Evolutionary conservation across 345 rosid species (phyloP), one percentile per base, ranked within the genome.

Genomic region (Lumnitzera littorea): DNA sequence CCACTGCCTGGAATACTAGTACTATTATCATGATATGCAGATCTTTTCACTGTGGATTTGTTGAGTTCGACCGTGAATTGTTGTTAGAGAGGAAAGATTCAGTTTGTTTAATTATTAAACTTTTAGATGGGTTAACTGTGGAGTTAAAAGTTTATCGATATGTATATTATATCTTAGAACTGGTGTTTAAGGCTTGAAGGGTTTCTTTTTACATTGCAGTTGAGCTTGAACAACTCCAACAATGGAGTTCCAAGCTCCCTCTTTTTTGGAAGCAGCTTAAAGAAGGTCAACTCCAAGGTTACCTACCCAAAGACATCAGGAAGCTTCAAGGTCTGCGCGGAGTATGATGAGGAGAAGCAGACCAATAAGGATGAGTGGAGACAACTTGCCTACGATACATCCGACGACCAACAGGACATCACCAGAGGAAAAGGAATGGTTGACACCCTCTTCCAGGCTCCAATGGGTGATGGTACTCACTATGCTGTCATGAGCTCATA

Each of bases 341-440:
- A 66, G 31, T 49, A 58, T 24, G 70, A 66, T 12, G 71, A 61
- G 71, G 59, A 55, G 8, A 25, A 36, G 62, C 65, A 61, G 66
- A 67, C 60, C 17, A 0, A 56, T 24, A 55, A 55, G 61, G 71
- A 67, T 47, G 50, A 46, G 50, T 67, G 71, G 71, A 67, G 12
- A 50, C 66, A 65, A 46, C 62, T 67, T 1, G 66, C 71, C 27
- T 67, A 48, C 24, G 71, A 67, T 60, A 49, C 41, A 14, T 67
- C 71, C 24, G 71, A 67, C 55, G 71, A 67, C 65, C 71, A 67
- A 47, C 71, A 67, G 62, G 71, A 67, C 61, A 67, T 67, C 51
- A 61, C 71, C 62, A 56, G 71, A 43, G 71, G 71, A 25, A 67
- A 67, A 61, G 71, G 71, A n/a, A 61, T 67, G 71, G 71, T 61